phyloP scores from a whole-genome alignment of 192 early-diverging fungal species.

The Dispira simplex region DNA sequence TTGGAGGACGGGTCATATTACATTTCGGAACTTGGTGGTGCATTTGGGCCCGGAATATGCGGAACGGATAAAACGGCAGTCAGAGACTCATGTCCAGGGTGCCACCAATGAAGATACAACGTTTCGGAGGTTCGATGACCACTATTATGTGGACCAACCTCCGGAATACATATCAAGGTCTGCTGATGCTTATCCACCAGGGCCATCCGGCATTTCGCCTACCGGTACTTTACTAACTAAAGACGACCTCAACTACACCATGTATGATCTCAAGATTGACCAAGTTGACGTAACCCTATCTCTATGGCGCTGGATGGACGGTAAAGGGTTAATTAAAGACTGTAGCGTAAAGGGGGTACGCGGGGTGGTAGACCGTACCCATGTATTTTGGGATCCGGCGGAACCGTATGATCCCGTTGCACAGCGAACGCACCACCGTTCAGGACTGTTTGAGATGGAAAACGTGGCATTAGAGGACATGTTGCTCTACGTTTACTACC shows the following conservation, averaged over 20 bases:
- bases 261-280: slow-evolving; percentile 71
- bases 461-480: slow-evolving; percentile 71
- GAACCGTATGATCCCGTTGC: slow-evolving; percentile 41
- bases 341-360: slow-evolving; percentile 74
- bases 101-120: too few species aligned
- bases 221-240: slow-evolving; percentile 11
- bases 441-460: slow-evolving; percentile 77
- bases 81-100: slow-evolving; percentile 2
- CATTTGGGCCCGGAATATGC: slow-evolving; percentile 31
- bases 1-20: slow-evolving; percentile 80
- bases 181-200: slow-evolving; percentile 11
- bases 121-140: slow-evolving; percentile 4
- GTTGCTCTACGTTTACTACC: slow-evolving; percentile 72
- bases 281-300: slow-evolving; percentile 70
- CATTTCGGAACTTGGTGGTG: slow-evolving; percentile 66
- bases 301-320: slow-evolving; percentile 81
- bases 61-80: slow-evolving; percentile 2
- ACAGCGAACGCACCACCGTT: slow-evolving; percentile 38
- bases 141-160: background rate
- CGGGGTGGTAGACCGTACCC: slow-evolving; percentile 69
- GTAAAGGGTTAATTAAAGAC: slow-evolving; percentile 65
- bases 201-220: slow-evolving; percentile 14
- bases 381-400: slow-evolving; percentile 60
- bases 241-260: slow-evolving; percentile 68
- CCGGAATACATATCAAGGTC: too few species aligned